Evolutionary conservation across 2,329 filamentous ascomycete species (phyloP).

Genomic region (Pleurostoma richardsiae): DNA sequence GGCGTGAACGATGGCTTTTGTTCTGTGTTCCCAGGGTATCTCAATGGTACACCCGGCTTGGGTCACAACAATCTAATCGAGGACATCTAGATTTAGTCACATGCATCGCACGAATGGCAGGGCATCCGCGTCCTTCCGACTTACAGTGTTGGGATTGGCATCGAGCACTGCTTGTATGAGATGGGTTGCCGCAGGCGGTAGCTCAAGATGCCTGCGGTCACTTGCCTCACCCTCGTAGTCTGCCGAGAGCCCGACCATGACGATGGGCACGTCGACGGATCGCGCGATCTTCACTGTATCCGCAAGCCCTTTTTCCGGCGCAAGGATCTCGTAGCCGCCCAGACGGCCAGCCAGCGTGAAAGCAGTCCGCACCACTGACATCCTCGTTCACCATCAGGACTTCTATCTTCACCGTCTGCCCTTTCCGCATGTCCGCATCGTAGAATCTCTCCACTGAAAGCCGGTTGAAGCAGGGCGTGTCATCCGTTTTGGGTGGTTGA

Average conservation of each 20-base stretch:
- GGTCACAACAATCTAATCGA: constrained; percentile 41
- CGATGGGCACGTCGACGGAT: constrained; percentile 50
- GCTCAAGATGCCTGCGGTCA: constrained; percentile 13
- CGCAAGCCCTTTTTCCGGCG: constrained; percentile 7
- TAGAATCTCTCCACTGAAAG: constrained; percentile 10
- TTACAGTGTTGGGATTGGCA: constrained; percentile 47
- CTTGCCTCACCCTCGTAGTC: constrained; percentile 26
- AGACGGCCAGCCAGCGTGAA: constrained; percentile 13
- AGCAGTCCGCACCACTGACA: constrained; percentile 14
- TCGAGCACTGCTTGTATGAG: constrained; percentile 45
- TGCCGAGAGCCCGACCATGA: constrained; percentile 54
- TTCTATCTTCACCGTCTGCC: constrained; percentile 2
- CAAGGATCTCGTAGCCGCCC: constrained; percentile 11
- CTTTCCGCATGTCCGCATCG: constrained; percentile 1
- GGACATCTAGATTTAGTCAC: too few species aligned
- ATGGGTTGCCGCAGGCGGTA: constrained; percentile 15
- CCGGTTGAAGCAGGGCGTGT: constrained; percentile 10
- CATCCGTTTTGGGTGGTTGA: constrained; percentile 7
- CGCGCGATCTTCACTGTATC: constrained; percentile 48
- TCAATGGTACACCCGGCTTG: constrained; percentile 55
- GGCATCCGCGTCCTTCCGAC: background rate
- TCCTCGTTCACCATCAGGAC: constrained; percentile 12
- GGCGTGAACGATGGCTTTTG: constrained; percentile 23
- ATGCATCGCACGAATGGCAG: too few species aligned
- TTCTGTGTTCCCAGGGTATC: constrained; percentile 44